These are phyloP conservation scores for Exidia glandulosa DNA, from an alignment of 768 basidiomycete genomes.

Conservation along the genomic window DNA sequence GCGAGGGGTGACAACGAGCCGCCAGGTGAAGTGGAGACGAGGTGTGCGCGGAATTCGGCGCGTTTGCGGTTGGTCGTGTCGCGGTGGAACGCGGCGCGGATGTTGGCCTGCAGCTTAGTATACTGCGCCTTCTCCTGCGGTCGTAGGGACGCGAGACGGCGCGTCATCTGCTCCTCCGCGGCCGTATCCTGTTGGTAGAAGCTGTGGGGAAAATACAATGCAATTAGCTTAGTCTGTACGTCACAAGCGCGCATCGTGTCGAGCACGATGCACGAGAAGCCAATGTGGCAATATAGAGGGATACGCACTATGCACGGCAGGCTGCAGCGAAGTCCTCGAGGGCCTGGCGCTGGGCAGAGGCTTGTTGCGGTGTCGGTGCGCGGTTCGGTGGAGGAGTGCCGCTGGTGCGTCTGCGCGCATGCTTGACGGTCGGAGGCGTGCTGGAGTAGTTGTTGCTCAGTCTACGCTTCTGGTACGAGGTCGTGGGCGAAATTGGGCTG, in stretches of 20 bases:
- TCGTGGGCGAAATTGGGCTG: neutral
- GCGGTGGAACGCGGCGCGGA: slow-evolving; percentile 76
- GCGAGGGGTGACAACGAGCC: slow-evolving; percentile 68
- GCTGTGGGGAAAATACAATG: slow-evolving; percentile 35
- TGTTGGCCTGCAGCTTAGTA: slow-evolving; percentile 75
- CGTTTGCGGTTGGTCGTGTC: slow-evolving; percentile 64
- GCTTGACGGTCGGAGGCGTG: neutral
- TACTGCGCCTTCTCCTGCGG: slow-evolving; percentile 81
- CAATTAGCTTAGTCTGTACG: neutral
- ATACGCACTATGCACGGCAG: slow-evolving; percentile 64
- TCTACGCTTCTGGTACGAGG: neutral
- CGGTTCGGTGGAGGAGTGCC: slow-evolving; percentile 41
- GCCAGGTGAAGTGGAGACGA: slow-evolving; percentile 68
- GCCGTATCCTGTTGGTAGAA: slow-evolving; percentile 76
- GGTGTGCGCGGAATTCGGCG: slow-evolving; percentile 78
- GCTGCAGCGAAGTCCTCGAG: slow-evolving; percentile 68
- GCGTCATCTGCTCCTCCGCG: slow-evolving; percentile 69
- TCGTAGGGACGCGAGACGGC: slow-evolving; percentile 67
- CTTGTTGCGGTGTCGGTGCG: slow-evolving; percentile 59
- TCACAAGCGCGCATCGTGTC: neutral
- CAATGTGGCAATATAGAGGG: neutral
- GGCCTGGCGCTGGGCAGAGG: slow-evolving; percentile 40
- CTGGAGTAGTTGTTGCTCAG: neutral
- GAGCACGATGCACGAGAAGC: neutral
- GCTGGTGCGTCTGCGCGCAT: neutral